Base-by-base conservation (phyloP, 225 moss, liverwort and hornwort genomes). In the Physcomitrium patens region DNA sequence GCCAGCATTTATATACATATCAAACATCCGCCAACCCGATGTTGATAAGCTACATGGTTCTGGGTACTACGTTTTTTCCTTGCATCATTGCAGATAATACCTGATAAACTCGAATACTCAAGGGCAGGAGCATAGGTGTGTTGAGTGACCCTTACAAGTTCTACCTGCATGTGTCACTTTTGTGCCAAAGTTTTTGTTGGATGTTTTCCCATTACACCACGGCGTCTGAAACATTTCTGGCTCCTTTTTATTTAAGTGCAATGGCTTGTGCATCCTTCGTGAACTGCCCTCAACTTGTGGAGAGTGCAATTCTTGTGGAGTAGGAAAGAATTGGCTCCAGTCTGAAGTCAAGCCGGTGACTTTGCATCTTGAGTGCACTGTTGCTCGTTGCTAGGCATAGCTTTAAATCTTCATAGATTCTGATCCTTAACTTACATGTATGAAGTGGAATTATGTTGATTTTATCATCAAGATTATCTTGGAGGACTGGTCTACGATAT, bases 161-260 rank as follows among this genome's bases (percentile, higher is more conserved):
- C 14, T 31, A 19, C 20, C 12, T 1, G 9, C 12, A 53, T 23
- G 23, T 42, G 23, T 53, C 43, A 44, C 9, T 12, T 46, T n/a
- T 58, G 58, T 58, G 17, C 62, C 31, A 13, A 55, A 55, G 11
- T 62, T 62, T 20, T 73, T 31, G 6, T 66, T 44, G 58, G 58
- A 24, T 58, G 45, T 7, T 37, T 18, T 23, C 59, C 59, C 59
- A 27, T 1, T 27, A 15, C 4, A 3, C 31, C 7, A 37, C 31
- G 26, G 23, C 71, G 77, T 64, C 27, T 41, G 17, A 13, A 71
- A 65, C 70, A 37, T 17, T 41, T 65, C 47, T 49, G 57, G 65
- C 7, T 37, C 7, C 31, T 37, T 37, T 5, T 0, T 2, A 37
- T 27, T 64, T 22, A 65, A 12, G 56, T 56, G 55, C 18, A 46